Conservation (phyloP, 208 protist genomes). For the Acanthamoeba lenticulata region DNA sequence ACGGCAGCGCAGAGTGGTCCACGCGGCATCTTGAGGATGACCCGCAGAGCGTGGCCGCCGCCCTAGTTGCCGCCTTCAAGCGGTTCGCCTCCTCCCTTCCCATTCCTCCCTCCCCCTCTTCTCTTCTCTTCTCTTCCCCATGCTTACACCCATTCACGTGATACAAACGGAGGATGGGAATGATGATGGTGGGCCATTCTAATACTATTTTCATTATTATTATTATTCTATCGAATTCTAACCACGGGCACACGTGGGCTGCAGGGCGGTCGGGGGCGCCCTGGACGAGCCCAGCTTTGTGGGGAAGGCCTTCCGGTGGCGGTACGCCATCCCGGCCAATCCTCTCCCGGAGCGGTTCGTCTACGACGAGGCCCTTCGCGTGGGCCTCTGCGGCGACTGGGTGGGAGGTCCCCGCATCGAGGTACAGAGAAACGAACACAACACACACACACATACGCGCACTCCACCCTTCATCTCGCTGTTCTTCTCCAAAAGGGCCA, state of each 20-base stretch:
- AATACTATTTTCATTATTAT: too few relatives aligned
- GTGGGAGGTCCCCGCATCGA: neutral
- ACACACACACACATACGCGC: neutral
- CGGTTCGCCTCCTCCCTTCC: neutral
- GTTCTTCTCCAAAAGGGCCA: neutral
- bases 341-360: neutral
- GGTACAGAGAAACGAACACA: too few relatives aligned
- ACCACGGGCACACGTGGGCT: neutral
- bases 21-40: neutral
- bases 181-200: neutral
- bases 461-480: neutral
- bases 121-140: too few relatives aligned
- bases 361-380: neutral
- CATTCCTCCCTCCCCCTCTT: neutral
- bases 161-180: neutral
- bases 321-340: neutral
- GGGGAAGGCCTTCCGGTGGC: neutral
- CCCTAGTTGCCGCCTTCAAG: neutral
- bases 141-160: too few relatives aligned
- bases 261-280: neutral
- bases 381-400: constrained; percentile 36
- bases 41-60: neutral
- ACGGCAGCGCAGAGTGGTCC: neutral
- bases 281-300: neutral
- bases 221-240: too few relatives aligned